Percentiles rank a stretch among this genome's conserved stretches.
phyloP scores from a whole-genome alignment of 176 grass and related monocot species.

The Avena eriantha region DNA sequence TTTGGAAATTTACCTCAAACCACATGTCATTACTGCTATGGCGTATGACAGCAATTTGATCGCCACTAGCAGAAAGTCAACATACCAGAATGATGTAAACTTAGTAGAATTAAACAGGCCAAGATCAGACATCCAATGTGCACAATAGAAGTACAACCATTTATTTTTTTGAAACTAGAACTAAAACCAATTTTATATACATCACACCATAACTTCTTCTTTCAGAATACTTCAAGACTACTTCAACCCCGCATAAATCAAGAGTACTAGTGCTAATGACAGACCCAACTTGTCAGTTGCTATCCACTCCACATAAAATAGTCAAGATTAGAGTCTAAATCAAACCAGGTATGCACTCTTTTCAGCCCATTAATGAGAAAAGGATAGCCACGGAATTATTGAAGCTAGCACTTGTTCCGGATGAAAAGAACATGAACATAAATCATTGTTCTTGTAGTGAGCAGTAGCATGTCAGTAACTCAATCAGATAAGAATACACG shows the following conservation, averaged over 20 bases:
- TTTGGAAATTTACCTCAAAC: background rate
- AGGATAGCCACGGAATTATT: background rate
- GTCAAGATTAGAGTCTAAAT: background rate
- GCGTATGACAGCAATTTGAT: background rate
- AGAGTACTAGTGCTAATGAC: background rate
- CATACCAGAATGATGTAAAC: background rate
- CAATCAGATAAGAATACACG: constrained; percentile 21
- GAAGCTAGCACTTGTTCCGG: background rate
- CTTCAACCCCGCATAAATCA: background rate
- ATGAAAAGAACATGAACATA: background rate
- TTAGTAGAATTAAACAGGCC: constrained; percentile 28
- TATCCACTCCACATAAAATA: constrained; percentile 2
- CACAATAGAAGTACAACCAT: constrained; percentile 1
- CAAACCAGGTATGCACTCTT: background rate
- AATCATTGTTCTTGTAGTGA: constrained; percentile 10
- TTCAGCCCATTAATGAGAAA: background rate
- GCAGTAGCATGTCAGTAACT: background rate
- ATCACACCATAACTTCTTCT: constrained; percentile 16
- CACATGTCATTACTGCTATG: background rate
- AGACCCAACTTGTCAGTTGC: constrained; percentile 8
- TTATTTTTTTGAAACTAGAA: background rate
- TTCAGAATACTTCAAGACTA: background rate
- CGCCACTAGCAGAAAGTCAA: constrained; percentile 1
- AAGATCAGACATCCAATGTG: background rate
- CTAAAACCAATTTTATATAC: background rate